These are phyloP conservation scores for Ganoderma multipileum DNA, from an alignment of 1,284 basidiomycete genomes.

Conservation along the genomic window DNA sequence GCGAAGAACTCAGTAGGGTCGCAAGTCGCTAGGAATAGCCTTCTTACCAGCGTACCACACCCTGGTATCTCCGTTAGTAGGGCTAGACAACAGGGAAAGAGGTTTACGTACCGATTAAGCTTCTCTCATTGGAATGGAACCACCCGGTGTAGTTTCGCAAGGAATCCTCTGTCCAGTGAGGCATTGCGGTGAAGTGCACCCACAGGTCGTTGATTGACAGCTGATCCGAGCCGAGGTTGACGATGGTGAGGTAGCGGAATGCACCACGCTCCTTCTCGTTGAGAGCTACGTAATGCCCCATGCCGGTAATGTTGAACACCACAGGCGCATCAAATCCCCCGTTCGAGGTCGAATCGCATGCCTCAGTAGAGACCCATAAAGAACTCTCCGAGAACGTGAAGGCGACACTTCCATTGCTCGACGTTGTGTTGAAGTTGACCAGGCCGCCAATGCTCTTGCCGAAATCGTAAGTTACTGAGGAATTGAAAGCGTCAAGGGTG, in stretches of 20 bases:
- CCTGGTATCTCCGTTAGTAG: conserved; percentile 6
- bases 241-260: conserved; percentile 29
- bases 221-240: conserved; percentile 15
- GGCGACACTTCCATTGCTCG: conserved; percentile 22
- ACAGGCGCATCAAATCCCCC: conserved; percentile 18
- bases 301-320: conserved; percentile 22
- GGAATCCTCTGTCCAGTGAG: conserved; percentile 24
- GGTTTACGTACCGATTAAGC: conserved; percentile 20
- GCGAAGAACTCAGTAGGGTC: neutral
- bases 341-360: conserved; percentile 21
- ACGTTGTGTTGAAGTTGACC: conserved; percentile 23
- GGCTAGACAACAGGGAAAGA: neutral
- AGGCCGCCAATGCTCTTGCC: conserved; percentile 29
- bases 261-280: conserved; percentile 25
- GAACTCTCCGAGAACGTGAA: conserved; percentile 30
- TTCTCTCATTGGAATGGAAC: conserved; percentile 31
- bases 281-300: conserved; percentile 21
- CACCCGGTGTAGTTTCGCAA: conserved; percentile 27
- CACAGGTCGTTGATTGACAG: conserved; percentile 22
- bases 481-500: conserved; percentile 17
- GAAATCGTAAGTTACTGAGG: conserved; percentile 31
- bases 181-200: conserved; percentile 30
- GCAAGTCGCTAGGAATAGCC: no score
- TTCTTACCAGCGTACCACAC: conserved; percentile 30
- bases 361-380: conserved; percentile 26